Percentiles rank a stretch among this genome's conserved stretches.
phyloP scores from a whole-genome alignment of 2,329 filamentous ascomycete species.

The Mycocentrospora acerina region DNA sequence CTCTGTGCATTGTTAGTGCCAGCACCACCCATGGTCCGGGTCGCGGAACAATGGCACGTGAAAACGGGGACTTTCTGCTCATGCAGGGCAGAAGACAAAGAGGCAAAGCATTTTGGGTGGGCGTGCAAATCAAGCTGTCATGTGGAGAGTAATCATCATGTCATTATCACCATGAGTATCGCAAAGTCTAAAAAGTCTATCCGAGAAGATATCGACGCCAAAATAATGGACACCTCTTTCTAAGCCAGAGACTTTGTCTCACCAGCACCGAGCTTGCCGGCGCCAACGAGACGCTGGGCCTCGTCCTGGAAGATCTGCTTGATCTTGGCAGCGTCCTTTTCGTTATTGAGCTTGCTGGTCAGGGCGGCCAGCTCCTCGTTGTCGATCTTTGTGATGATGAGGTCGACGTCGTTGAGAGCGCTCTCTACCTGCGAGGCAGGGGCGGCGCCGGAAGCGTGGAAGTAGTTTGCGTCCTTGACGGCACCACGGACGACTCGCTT shows the following conservation, averaged over 20 bases:
- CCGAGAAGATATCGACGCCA: slow-evolving; percentile 5
- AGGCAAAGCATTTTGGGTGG: no score
- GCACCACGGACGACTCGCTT: slow-evolving; percentile 93
- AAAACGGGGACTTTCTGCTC: not conserved
- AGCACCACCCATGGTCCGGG: no score
- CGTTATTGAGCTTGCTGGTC: slow-evolving; percentile 75
- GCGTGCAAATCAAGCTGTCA: not conserved
- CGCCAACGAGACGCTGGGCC: slow-evolving; percentile 73
- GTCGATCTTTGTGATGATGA: slow-evolving; percentile 84
- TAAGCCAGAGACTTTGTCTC: slow-evolving; percentile 68
- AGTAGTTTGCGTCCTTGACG: slow-evolving; percentile 98
- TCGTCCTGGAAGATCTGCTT: slow-evolving; percentile 80
- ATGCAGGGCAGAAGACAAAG: no score
- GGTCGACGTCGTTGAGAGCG: slow-evolving; percentile 82
- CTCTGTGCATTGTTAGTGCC: not conserved
- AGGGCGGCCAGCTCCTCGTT: slow-evolving; percentile 85
- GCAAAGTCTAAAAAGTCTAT: slow-evolving; percentile 23
- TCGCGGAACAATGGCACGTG: slow-evolving; percentile 2
- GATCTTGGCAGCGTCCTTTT: slow-evolving; percentile 79
- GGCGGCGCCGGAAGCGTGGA: slow-evolving; percentile 66
- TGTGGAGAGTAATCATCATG: not conserved
- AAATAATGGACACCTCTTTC: not conserved
- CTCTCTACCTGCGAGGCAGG: slow-evolving; percentile 77
- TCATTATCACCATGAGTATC: slow-evolving; percentile 8
- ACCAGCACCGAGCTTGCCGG: slow-evolving; percentile 82